These are phyloP conservation scores for Anthoceros angustus DNA, from an alignment of 225 moss, liverwort and hornwort genomes.

Conservation along the genomic window DNA sequence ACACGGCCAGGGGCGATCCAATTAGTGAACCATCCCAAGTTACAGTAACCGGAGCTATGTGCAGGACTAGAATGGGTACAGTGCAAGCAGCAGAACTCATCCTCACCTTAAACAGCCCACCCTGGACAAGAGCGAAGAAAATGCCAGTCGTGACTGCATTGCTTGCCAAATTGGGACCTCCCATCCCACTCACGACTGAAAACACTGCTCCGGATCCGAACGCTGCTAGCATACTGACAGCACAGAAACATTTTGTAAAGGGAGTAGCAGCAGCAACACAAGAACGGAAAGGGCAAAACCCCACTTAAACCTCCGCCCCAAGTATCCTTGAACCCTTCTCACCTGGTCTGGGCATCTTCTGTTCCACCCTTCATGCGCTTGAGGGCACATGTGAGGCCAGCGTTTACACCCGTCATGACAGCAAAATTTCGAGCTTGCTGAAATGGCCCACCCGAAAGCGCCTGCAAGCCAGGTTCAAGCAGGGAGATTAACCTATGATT, in stretches of 20 bases:
- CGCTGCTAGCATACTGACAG: conserved; percentile 68
- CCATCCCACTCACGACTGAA: conserved; percentile 83
- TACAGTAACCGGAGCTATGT: neutral
- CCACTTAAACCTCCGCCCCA: neutral
- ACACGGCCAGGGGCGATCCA: neutral
- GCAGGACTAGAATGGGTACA: neutral
- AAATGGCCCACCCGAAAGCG: conserved; percentile 74
- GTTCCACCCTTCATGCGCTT: conserved; percentile 67
- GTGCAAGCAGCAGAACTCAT: neutral
- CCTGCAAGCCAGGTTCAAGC: conserved; percentile 24
- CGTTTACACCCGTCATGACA: conserved; percentile 89
- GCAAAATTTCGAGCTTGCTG: conserved; percentile 83
- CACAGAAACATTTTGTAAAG: neutral
- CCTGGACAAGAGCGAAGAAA: conserved; percentile 80
- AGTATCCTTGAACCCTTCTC: neutral
- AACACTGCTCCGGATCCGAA: conserved; percentile 94
- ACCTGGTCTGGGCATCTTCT: conserved; percentile 85
- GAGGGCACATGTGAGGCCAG: conserved; percentile 80
- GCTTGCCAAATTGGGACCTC: conserved; percentile 67
- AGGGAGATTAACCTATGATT: neutral
- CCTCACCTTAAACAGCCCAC: conserved; percentile 62
- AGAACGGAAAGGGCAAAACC: neutral
- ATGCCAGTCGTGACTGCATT: conserved; percentile 75
- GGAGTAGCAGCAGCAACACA: neutral
- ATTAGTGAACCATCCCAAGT: neutral